Percentiles rank a stretch among this genome's conserved stretches.
These are phyloP conservation scores for Pseudognaphalium luteoalbum DNA, from an alignment of 129 eudicot species.

Conservation along the genomic window DNA sequence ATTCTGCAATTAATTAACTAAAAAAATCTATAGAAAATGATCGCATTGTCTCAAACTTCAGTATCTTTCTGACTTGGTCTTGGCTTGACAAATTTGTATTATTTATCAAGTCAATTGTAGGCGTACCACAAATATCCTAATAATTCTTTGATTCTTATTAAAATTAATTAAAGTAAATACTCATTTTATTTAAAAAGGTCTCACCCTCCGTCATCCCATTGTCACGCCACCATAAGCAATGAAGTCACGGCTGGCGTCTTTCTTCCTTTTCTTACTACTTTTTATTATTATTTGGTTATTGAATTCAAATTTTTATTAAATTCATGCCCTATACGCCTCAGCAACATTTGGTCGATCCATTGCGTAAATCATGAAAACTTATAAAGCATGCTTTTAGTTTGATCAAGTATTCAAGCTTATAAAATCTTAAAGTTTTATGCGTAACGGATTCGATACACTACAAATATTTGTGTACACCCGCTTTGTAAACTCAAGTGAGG, in stretches of 20 bases:
- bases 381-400: no score
- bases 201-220: not conserved
- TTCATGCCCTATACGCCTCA: no score
- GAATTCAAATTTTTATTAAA: no score
- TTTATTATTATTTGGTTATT: not conserved
- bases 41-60: not conserved
- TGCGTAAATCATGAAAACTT: not conserved
- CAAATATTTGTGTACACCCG: no score
- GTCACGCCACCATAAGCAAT: slow-evolving; percentile 11
- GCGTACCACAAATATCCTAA: not conserved
- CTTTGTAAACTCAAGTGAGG: no score
- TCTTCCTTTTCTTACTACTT: not conserved
- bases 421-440: no score
- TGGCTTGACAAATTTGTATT: not conserved
- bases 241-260: slow-evolving; percentile 20
- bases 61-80: slow-evolving; percentile 3
- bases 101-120: slow-evolving; percentile 1
- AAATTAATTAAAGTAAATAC: no score
- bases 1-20: not conserved
- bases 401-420: no score
- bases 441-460: no score
- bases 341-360: not conserved
- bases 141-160: not conserved
- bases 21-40: not conserved
- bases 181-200: not conserved